Percentiles rank a stretch among this genome's conserved stretches.
Conservation (phyloP, 1,284 basidiomycete species). For the Heterobasidion occidentale region DNA sequence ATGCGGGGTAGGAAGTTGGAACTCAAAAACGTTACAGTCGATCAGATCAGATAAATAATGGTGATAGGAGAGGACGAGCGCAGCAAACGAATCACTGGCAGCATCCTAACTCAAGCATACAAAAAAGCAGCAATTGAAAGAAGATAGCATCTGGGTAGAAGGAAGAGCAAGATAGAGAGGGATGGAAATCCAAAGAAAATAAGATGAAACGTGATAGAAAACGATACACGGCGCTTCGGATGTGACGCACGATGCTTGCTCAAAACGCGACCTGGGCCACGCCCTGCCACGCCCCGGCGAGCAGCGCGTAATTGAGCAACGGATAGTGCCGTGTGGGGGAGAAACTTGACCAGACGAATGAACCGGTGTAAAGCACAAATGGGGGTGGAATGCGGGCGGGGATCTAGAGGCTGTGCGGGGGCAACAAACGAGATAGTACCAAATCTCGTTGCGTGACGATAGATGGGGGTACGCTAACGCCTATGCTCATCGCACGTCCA, state of each 20-base stretch:
- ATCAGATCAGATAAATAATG: not conserved
- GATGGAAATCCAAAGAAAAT: not conserved
- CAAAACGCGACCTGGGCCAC: not conserved
- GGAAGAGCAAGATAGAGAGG: not conserved
- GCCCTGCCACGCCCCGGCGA: not conserved
- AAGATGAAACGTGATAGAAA: not conserved
- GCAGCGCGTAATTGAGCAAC: not conserved
- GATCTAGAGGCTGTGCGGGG: not conserved
- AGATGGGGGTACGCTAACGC: not conserved
- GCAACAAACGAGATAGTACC: not conserved
- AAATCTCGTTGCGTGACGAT: not conserved
- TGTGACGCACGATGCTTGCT: not conserved
- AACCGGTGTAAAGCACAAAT: not conserved
- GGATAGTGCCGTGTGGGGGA: not conserved
- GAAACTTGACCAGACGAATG: not conserved
- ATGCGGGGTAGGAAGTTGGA: not conserved
- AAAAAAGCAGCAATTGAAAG: not conserved
- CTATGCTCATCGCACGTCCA: not conserved
- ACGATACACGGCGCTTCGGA: not conserved
- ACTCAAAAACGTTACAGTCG: not conserved
- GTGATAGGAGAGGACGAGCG: not conserved
- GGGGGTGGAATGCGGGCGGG: not conserved
- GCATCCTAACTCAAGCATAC: not conserved
- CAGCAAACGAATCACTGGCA: not conserved
- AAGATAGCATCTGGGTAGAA: not conserved